Evolutionary conservation across 768 basidiomycete species (phyloP).

Genomic region (Lactarius hatsudake): DNA sequence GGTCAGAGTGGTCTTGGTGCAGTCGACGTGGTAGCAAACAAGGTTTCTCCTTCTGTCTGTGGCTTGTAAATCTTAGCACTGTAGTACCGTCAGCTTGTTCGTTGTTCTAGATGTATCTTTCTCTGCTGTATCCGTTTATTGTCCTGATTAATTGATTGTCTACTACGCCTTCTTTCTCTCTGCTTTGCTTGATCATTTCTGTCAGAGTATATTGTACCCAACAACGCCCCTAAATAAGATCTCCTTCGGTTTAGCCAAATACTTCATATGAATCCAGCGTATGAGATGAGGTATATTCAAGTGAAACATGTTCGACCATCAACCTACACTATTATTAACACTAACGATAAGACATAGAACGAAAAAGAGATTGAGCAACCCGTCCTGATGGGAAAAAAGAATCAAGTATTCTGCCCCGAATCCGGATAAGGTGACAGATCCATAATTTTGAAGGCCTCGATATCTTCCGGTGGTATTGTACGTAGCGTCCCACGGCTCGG

Average conservation of each 20-base stretch:
- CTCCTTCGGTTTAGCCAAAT: too few species aligned
- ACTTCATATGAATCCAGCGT: not conserved
- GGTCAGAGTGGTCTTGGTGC: constrained; percentile 29
- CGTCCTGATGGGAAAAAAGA: not conserved
- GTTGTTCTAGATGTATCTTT: not conserved
- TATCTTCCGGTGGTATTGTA: constrained; percentile 36
- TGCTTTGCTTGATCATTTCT: not conserved
- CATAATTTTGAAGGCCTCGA: constrained; percentile 58
- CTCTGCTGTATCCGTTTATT: not conserved
- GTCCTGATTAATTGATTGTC: not conserved
- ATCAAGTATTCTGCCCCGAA: constrained; percentile 28
- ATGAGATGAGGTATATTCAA: not conserved
- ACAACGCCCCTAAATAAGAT: not conserved
- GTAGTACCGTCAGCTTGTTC: not conserved
- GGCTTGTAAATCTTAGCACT: constrained; percentile 13
- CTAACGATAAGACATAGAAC: not conserved
- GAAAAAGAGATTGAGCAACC: not conserved
- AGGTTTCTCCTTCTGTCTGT: constrained; percentile 32
- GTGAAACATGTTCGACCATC: not conserved
- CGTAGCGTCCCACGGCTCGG: constrained; percentile 32
- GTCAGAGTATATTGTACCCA: not conserved
- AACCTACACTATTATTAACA: constrained; percentile 6
- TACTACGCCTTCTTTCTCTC: not conserved
- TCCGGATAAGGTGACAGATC: constrained; percentile 38
- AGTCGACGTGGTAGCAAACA: constrained; percentile 31